Conservation (phyloP, 2,329 filamentous ascomycete species). For the Epichloe brachyelytri region DNA sequence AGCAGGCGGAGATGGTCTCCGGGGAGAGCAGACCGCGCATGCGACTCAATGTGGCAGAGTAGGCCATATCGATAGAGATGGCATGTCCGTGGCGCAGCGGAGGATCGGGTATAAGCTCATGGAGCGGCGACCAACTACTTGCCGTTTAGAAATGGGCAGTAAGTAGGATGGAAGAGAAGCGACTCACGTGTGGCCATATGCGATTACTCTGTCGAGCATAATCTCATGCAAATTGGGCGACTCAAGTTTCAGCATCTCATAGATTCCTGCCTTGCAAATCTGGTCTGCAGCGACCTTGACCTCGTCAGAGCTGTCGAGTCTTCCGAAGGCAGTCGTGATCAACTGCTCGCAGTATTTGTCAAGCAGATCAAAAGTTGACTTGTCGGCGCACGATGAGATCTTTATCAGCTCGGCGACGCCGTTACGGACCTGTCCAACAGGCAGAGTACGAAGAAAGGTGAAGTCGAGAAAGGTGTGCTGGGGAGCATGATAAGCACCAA, state of each 20-base stretch:
- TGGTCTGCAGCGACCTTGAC: constrained; percentile 36
- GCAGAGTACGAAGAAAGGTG: constrained; percentile 55
- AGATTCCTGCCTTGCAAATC: constrained; percentile 57
- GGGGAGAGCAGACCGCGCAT: constrained; percentile 45
- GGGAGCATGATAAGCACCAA: constrained; percentile 61
- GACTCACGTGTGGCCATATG: constrained; percentile 55
- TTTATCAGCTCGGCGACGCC: constrained; percentile 67
- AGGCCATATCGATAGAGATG: constrained; percentile 66
- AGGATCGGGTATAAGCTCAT: constrained; percentile 55
- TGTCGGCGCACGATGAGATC: constrained; percentile 58
- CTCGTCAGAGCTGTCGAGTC: constrained; percentile 35
- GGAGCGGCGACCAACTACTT: constrained; percentile 53
- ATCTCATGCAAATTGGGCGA: constrained; percentile 63
- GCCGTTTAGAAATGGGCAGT: neutral
- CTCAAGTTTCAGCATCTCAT: constrained; percentile 62
- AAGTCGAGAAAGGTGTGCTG: constrained; percentile 64
- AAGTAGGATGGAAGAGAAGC: too few species aligned
- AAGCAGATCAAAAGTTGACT: constrained; percentile 51
- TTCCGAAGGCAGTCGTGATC: constrained; percentile 52
- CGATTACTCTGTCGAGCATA: constrained; percentile 58
- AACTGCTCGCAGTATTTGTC: constrained; percentile 58
- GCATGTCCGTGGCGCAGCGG: constrained; percentile 61
- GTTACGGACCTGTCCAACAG: constrained; percentile 55
- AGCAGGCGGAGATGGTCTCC: constrained; percentile 49
- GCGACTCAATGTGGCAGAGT: constrained; percentile 55